Base-by-base conservation (phyloP, 2,329 filamentous ascomycete species). In the Raffaelea arxii region DNA sequence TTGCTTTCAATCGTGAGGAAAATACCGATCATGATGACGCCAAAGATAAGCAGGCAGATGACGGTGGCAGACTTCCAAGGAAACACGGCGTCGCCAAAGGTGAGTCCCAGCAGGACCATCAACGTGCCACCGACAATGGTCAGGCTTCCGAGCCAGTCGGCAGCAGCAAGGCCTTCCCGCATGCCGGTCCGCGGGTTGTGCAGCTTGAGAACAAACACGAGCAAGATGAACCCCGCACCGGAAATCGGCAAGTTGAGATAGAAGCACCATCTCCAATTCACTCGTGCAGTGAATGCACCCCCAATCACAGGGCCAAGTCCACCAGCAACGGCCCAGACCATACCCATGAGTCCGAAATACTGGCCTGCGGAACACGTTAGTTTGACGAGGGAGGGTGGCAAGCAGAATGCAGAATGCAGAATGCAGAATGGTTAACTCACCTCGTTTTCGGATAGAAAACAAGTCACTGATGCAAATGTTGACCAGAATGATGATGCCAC, bases 51-150 rank as follows among this genome's bases (percentile, higher is more conserved):
- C 24, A 94, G 71, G 56, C 84, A 89, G 55, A 94, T 74, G 25
- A 90, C 84, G 1, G 77, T 82, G 2, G 84, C 71, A 0, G 84
- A 90, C 44, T 66, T 65, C 88, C 88, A 94, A 1, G 89, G 83
- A 52, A 77, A 78, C 21, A 72, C 71, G 44, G 88, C 76, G 42
- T 87, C 89, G 46, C 89, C 90, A 51, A 91, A 87, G 58, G 94
- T 84, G 11, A 95, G 76, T 1, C 88, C 90, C 37, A 95, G 78
- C 4, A 95, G 77, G 53, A 94, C 72, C 86, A 94, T 91, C 19
- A 94, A 70, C 0, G 86, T 90, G 19, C 83, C 86, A 37, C 84
- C 84, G 22, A 90, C 75, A 59, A 94, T 78, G 25, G 74, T 63
- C 4, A 73, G 14, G 47, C 68, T 74, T 30, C 75, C 75, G 0